Conservation (phyloP, 1,139 yeast species). For the Schizosaccharomyces versatilis region DNA sequence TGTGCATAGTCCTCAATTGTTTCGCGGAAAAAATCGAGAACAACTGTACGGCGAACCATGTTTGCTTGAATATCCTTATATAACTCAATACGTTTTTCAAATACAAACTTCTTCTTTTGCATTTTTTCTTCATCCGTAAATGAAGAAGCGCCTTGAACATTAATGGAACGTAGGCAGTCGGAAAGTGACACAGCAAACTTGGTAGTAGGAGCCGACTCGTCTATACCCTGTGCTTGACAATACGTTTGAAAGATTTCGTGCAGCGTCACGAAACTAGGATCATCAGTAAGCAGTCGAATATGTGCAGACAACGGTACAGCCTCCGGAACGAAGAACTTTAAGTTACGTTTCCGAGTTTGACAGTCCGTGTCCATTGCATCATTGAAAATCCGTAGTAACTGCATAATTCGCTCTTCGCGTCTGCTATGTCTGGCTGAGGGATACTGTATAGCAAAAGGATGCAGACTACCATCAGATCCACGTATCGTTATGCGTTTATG, state of each 20-base stretch:
- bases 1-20: conserved; percentile 67
- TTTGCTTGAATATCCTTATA: conserved; percentile 71
- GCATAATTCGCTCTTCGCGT: conserved; percentile 85
- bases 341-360: conserved; percentile 67
- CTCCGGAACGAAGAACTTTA: conserved; percentile 68
- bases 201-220: conserved; percentile 75
- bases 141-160: neutral
- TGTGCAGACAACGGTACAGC: conserved; percentile 93
- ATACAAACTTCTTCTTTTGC: conserved; percentile 65
- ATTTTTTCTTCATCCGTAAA: neutral
- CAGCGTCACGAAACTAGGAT: conserved; percentile 53
- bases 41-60: conserved; percentile 65
- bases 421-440: conserved; percentile 97
- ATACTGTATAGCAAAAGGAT: conserved; percentile 85
- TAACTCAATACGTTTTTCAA: conserved; percentile 76
- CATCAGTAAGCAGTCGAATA: conserved; percentile 75
- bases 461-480: conserved; percentile 81
- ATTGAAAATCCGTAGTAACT: conserved; percentile 68
- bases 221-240: conserved; percentile 51
- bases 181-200: conserved; percentile 33
- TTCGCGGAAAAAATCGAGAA: conserved; percentile 44
- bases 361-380: conserved; percentile 55
- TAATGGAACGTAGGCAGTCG: neutral
- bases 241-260: conserved; percentile 74
- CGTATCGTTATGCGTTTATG: conserved; percentile 73